A percentile compares a stretch with the other conserved stretches of the same genome.
These are phyloP conservation scores for Saccharomyces hybrid DNA, from an alignment of 1,139 yeast genomes.

Conservation along the genomic window DNA sequence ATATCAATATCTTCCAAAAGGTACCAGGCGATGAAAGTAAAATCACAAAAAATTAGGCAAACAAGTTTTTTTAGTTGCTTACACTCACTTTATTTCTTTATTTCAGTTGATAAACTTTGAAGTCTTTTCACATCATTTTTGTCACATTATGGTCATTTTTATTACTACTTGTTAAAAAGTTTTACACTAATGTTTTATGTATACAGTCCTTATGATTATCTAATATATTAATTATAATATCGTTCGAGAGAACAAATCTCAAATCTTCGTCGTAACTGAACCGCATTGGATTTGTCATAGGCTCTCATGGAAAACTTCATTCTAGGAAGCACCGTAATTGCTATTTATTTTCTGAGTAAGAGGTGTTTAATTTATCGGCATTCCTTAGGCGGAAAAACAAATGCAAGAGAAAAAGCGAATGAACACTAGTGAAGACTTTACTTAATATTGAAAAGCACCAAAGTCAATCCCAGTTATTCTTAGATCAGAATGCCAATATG, in stretches of 20 bases:
- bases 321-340: too few species aligned
- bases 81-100: not conserved
- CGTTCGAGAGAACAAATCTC: not conserved
- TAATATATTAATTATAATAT: not conserved
- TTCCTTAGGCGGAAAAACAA: too few species aligned
- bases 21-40: constrained; percentile 35
- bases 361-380: too few species aligned
- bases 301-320: too few species aligned
- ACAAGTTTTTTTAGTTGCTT: too few species aligned
- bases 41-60: constrained; percentile 18
- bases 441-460: not conserved
- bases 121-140: constrained; percentile 3
- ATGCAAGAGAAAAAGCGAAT: too few species aligned
- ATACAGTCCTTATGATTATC: not conserved
- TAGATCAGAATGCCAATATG: not conserved
- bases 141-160: not conserved
- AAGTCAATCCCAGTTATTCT: not conserved
- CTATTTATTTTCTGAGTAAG: too few species aligned
- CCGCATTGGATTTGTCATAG: too few species aligned
- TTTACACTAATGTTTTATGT: not conserved
- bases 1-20: constrained; percentile 34
- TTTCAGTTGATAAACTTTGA: not conserved
- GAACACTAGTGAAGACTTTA: too few species aligned
- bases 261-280: not conserved
- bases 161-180: not conserved